Evolutionary conservation across 148 eudicot genomes (phyloP), one percentile per base, ranked within the genome.

Genomic region (Diospyros lotus): DNA sequence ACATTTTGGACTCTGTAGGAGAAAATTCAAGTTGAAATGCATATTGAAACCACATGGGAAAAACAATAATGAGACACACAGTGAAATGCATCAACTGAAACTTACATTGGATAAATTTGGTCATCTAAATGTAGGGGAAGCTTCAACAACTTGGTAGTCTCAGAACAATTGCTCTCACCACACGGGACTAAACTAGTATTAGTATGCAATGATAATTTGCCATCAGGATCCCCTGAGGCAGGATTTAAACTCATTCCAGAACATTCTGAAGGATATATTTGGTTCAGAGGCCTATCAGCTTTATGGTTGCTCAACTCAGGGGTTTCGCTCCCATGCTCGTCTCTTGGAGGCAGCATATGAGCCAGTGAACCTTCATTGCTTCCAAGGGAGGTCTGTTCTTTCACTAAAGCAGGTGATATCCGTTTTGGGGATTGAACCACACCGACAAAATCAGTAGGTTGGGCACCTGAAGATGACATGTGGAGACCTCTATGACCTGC

Each of bases 51-150:
- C 56, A 63, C 54, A 80, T 7, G 45, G 18, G 12, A 68, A 79
- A 73, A 0, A 14, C 14, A 7, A 39, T 50, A 6, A 28, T 9
- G 41, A 52, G n/a, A 69, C 18, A 51, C 18, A 51, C 28, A 28
- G 28, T 28, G 28, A 28, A 3, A 64, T 40, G 59, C 39, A 6
- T 55, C 42, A 56, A 58, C 50, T 65, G 15, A 17, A 64, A 74
- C 93, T 81, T 88, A 93, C 98, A 79, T 64, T 82, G 58, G 54
- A 80, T 69, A 72, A 68, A 80, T 83, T 75, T 80, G 76, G 69
- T 70, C 64, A 42, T 64, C 63, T 42, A 77, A 81, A 70, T 76
- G 85, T 43, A 58, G 54, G 48, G 51, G 40, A 70, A 79, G 78
- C 66, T 73, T 76, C 65, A 69, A 67, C 50, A 46, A 68, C 53